Evolutionary conservation across 164 flowering plant species (phyloP).

Genomic region (Magnolia changhungtana): DNA sequence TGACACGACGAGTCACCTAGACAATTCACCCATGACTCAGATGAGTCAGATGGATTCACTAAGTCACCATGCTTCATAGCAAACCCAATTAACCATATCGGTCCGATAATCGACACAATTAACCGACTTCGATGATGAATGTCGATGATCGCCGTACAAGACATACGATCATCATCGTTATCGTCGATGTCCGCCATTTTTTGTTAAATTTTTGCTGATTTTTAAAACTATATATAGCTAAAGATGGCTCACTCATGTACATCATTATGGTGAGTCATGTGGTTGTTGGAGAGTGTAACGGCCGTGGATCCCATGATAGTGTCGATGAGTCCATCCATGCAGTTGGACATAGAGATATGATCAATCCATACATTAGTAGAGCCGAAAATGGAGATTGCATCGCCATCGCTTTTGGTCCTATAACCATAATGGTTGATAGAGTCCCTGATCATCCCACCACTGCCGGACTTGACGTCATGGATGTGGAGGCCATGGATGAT

Average conservation of each 20-base stretch:
- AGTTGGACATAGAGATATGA: conserved; percentile 52
- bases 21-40: too few relatives aligned
- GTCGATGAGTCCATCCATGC: conserved; percentile 69
- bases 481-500: conserved; percentile 66
- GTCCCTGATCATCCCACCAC: conserved; percentile 66
- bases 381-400: conserved; percentile 57
- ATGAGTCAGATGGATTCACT: too few relatives aligned
- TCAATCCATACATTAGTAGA: conserved; percentile 68
- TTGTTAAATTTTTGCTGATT: too few relatives aligned
- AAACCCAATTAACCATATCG: too few relatives aligned
- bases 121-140: too few relatives aligned
- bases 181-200: too few relatives aligned
- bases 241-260: conserved; percentile 18
- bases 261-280: conserved; percentile 71
- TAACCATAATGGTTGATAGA: conserved; percentile 46
- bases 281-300: conserved; percentile 77
- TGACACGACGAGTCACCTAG: too few relatives aligned
- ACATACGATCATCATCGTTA: too few relatives aligned
- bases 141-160: too few relatives aligned
- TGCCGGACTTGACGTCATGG: conserved; percentile 42
- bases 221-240: not conserved
- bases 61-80: too few relatives aligned
- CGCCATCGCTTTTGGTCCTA: conserved; percentile 69
- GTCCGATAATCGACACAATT: too few relatives aligned
- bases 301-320: conserved; percentile 67